Conservation (phyloP, 2,329 filamentous ascomycete species). For the Myriosclerotinia curreyana region DNA sequence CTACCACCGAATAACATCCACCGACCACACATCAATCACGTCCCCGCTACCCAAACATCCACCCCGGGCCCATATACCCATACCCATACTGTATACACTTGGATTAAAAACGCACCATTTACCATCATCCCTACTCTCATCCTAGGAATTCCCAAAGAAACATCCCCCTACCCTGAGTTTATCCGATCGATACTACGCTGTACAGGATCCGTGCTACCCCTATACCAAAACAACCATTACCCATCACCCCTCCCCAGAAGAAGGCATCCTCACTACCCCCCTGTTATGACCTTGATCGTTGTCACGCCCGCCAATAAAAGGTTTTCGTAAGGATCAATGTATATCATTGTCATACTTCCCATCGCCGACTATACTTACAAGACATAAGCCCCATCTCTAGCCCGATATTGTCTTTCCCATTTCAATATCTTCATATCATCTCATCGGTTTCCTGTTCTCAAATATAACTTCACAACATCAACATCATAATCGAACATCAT, state of each 20-base stretch:
- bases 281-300: conserved; percentile 23
- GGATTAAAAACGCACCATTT: background rate
- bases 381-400: conserved; percentile 22
- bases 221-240: conserved; percentile 19
- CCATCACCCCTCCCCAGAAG: conserved; percentile 20
- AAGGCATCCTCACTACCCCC: conserved; percentile 15
- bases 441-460: conserved; percentile 15
- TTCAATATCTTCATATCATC: conserved; percentile 19
- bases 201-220: conserved; percentile 22
- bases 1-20: conserved; percentile 9
- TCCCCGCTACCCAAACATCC: conserved; percentile 16
- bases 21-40: conserved; percentile 11
- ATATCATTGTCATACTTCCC: conserved; percentile 24
- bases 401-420: conserved; percentile 17
- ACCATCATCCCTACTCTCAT: conserved; percentile 12
- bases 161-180: conserved; percentile 18
- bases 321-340: conserved; percentile 23
- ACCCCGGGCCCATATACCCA: conserved; percentile 5
- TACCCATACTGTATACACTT: conserved; percentile 9
- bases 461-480: conserved; percentile 8
- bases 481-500: conserved; percentile 3
- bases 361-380: conserved; percentile 22
- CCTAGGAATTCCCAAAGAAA: background rate
- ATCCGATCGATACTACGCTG: conserved; percentile 22
- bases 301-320: conserved; percentile 21